Evolutionary conservation across 495 filamentous ascomycete species (phyloP), one percentile per base, ranked within the genome.

Genomic region (Trichoderma gamsii): DNA sequence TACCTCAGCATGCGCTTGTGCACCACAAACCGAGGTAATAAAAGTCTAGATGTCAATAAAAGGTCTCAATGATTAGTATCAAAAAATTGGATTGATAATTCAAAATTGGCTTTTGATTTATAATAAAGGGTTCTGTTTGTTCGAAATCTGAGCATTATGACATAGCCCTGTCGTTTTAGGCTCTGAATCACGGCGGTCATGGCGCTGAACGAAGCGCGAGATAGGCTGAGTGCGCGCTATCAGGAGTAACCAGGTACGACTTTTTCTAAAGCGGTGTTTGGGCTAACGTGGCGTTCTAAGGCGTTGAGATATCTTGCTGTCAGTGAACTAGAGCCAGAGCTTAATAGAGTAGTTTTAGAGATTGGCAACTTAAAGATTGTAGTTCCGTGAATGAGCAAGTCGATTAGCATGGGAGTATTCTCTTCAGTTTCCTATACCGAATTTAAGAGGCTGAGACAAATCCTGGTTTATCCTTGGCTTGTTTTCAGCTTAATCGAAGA

Each of bases 121-220:
- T 61, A 61, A 61, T 61, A 13, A 27, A 18, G 4, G 3, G 56
- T 15, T 23, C 56, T 13, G 16, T 27, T 61, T 27, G 25, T 12
- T 16, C 23, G 4, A 61, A 32, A 61, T 29, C 56, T 61, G 56
- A 32, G 27, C 56, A 32, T 29, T 61, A 61, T 61, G 56, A 61
- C 56, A 61, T 61, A 61, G 56, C 56, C 56, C 56, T 61, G 56
- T 61, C 56, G 56, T 61, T 61, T 61, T 61, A 61, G 56, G 16
- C 56, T 61, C 3, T 61, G 56, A 61, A 56, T 56, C 16, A 7
- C 21, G 56, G 27, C 21, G 56, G 27, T 2, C 12, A 18, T 61
- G 27, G 23, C 56, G 56, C 56, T 32, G 56, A 7, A 29, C 16
- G 49, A n/a, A 16, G n/a, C 21, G 44, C 3, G 44, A 49, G 12